A percentile compares a stretch with the other conserved stretches of the same genome.
Conservation (phyloP, 768 basidiomycete genomes). For the Flagelloscypha sp. region DNA sequence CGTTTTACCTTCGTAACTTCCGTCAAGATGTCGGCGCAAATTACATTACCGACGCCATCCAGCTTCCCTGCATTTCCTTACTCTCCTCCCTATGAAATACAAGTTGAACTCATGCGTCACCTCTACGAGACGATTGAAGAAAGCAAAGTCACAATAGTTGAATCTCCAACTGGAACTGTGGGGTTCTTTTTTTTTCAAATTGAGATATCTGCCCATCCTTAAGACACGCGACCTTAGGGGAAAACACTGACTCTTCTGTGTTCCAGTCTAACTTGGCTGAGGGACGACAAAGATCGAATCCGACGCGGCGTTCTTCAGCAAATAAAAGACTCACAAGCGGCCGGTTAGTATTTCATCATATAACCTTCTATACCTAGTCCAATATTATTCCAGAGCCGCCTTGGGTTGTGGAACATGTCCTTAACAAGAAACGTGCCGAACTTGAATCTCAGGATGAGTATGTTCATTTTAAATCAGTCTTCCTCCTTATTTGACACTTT, state of each 20-base stretch:
- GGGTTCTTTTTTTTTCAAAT: slow-evolving; percentile 12
- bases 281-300: slow-evolving; percentile 61
- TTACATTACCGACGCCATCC: slow-evolving; percentile 52
- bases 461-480: no score
- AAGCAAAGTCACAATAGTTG: slow-evolving; percentile 72
- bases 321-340: no score
- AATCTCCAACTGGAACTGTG: slow-evolving; percentile 87
- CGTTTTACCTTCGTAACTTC: no score
- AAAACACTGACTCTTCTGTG: slow-evolving; percentile 81
- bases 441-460: no score
- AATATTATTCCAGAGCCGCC: no score
- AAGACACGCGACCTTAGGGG: slow-evolving; percentile 45
- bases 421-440: no score
- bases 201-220: slow-evolving; percentile 1
- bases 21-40: slow-evolving; percentile 12
- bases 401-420: no score
- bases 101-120: slow-evolving; percentile 81
- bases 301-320: no score
- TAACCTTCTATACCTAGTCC: no score
- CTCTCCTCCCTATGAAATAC: slow-evolving; percentile 74
- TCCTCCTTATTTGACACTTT: no score
- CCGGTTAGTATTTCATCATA: no score
- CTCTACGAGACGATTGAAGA: slow-evolving; percentile 73
- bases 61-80: slow-evolving; percentile 80
- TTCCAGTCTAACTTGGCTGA: slow-evolving; percentile 66